These are phyloP conservation scores for Bonia amplexicaulis DNA, from an alignment of 176 grass and related monocot species.

Conservation along the genomic window DNA sequence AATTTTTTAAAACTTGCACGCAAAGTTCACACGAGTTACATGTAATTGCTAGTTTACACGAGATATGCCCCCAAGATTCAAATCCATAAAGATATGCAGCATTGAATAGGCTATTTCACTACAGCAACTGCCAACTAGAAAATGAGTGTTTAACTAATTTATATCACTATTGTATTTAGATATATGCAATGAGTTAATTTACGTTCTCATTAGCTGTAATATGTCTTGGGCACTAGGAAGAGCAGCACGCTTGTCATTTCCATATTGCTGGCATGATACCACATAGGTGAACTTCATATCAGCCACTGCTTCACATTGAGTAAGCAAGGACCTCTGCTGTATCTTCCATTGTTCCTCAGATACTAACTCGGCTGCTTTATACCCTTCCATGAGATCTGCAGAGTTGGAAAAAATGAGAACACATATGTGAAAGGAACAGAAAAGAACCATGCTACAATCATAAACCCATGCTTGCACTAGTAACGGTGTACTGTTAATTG, in stretches of 20 bases:
- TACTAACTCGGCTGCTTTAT: conserved; percentile 73
- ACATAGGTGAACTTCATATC: conserved; percentile 98
- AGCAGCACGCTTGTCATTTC: conserved; percentile 87
- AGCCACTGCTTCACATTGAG: conserved; percentile 79
- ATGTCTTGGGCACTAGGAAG: conserved; percentile 72
- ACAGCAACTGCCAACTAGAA: not conserved
- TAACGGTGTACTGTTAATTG: not conserved
- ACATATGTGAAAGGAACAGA: conserved; percentile 13
- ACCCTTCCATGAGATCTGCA: conserved; percentile 91
- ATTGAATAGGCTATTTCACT: not conserved
- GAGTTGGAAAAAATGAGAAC: not conserved
- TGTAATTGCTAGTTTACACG: not conserved
- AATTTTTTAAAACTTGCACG: not conserved
- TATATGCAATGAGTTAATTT: conserved; percentile 28
- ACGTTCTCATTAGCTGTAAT: conserved; percentile 88
- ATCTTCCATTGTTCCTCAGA: conserved; percentile 62
- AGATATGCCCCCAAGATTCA: not conserved
- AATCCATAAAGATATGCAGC: not conserved
- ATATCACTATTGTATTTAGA: not conserved
- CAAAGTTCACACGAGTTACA: not conserved
- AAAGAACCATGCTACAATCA: conserved; percentile 7
- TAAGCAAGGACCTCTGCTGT: conserved; percentile 53
- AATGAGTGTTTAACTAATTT: conserved; percentile 2
- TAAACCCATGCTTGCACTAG: not conserved
- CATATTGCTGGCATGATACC: conserved; percentile 96